These are phyloP conservation scores for Epichloe elymi DNA, from an alignment of 2,329 filamentous ascomycete species.

Conservation along the genomic window DNA sequence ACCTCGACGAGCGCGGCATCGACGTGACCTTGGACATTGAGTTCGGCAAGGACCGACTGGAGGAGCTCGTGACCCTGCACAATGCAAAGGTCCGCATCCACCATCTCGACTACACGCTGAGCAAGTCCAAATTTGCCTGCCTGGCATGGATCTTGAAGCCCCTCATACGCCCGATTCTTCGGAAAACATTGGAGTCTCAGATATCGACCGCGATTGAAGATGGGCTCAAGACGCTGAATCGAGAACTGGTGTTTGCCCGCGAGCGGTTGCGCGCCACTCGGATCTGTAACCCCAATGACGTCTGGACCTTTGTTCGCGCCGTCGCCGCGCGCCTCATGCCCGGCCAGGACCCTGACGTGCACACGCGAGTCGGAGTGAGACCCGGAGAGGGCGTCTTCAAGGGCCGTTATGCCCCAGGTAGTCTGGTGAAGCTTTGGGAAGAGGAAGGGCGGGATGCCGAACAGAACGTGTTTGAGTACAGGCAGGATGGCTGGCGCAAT, in stretches of 20 bases:
- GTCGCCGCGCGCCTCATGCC: conserved; percentile 64
- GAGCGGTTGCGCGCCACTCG: conserved; percentile 77
- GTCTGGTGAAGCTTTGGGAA: conserved; percentile 80
- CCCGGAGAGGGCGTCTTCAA: conserved; percentile 53
- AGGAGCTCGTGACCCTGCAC: conserved; percentile 68
- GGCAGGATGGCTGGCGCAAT: conserved; percentile 67
- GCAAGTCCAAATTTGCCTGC: conserved; percentile 62
- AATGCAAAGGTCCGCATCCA: conserved; percentile 72
- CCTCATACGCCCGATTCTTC: conserved; percentile 65
- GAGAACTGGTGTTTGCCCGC: conserved; percentile 74
- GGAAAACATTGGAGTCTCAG: conserved; percentile 66
- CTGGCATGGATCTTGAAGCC: conserved; percentile 77
- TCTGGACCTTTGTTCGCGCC: conserved; percentile 72
- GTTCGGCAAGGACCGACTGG: conserved; percentile 62
- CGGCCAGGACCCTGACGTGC: conserved; percentile 61
- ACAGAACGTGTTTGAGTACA: conserved; percentile 63
- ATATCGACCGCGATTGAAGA: conserved; percentile 60
- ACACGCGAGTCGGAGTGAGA: conserved; percentile 58
- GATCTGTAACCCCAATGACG: conserved; percentile 64
- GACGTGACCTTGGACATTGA: conserved; percentile 79
- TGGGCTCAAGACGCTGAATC: conserved; percentile 59
- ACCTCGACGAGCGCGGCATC: conserved; percentile 73
- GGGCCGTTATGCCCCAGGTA: conserved; percentile 78
- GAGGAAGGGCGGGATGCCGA: conserved; percentile 58
- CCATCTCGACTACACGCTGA: conserved; percentile 68